Base-by-base conservation (phyloP, 129 eudicot species). In the Centella asiatica region DNA sequence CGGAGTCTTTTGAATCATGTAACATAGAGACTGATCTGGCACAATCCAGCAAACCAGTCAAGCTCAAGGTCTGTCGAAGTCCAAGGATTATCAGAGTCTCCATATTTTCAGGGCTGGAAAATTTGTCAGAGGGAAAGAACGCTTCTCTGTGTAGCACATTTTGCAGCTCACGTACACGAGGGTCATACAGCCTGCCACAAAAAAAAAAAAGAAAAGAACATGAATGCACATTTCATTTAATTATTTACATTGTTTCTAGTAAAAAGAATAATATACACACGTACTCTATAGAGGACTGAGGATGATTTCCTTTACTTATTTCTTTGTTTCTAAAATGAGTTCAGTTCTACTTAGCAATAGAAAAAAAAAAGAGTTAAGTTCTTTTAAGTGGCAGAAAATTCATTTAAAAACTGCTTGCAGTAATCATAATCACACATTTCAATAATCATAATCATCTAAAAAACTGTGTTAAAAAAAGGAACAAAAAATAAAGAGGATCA, bases 111-210 rank as follows among this genome's bases (percentile, higher is more conserved):
- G 86, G 84, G 46, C 74, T 82, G 37, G 88, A 84, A 61, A 92
- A 92, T 28, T 71, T 72, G 46, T 74, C 85, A 68, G 88, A 81
- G 54, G 98, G 98, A 59, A 92, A 92, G 82, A 84, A 92, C 39
- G 71, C 81, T 39, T 71, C 88, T 22, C 59, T 67, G 39, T 84
- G 90, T 71, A 92, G 88, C 75, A 87, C 68, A 68, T 73, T 29
- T 48, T 71, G 82, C 47, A 92, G 80, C 81, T 81, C 90, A 0
- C 90, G 75, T 58, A 87, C 69, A 69, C 96, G 98, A 73, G 98
- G 95, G 80, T 92, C 98, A 76, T 92, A 92, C 63, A 92, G 83
- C 95, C 98, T 92, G 95, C 65, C 52, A 71, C 72, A 62, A 61
- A 3, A 31, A 29, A 72, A 66, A 12, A 46, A 29, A n/a, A n/a